Conservation (phyloP, 805 yeast species). For the Schizosaccharomyces japonicus region DNA sequence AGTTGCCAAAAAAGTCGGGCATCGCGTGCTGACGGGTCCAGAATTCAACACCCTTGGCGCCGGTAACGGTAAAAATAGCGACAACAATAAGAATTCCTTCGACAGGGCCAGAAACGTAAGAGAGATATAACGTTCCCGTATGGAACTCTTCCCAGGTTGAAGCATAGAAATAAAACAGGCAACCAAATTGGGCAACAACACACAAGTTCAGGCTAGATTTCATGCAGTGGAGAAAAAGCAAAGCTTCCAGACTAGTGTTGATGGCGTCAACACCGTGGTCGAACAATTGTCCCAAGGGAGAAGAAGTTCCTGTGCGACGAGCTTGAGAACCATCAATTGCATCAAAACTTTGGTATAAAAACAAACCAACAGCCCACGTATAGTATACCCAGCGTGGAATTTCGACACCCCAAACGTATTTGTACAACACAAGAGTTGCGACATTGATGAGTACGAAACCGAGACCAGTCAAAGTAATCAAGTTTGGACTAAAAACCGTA, state of each 20-base stretch:
- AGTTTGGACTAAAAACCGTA: slow-evolving; percentile 32
- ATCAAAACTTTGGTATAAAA: slow-evolving; percentile 87
- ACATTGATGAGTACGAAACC: slow-evolving; percentile 41
- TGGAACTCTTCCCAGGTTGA: slow-evolving; percentile 13
- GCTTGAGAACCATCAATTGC: slow-evolving; percentile 96
- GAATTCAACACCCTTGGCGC: not conserved
- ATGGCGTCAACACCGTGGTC: slow-evolving; percentile 66
- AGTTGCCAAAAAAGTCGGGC: not conserved
- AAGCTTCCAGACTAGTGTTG: slow-evolving; percentile 57
- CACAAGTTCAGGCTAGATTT: slow-evolving; percentile 40
- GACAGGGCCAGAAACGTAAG: slow-evolving; percentile 80
- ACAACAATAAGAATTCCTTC: slow-evolving; percentile 63
- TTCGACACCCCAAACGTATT: slow-evolving; percentile 37
- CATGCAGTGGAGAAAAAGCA: slow-evolving; percentile 52
- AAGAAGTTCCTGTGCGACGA: slow-evolving; percentile 66
- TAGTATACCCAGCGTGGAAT: slow-evolving; percentile 57
- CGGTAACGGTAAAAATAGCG: slow-evolving; percentile 16
- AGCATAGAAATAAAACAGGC: slow-evolving; percentile 38
- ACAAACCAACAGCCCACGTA: slow-evolving; percentile 56
- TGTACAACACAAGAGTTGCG: slow-evolving; percentile 37
- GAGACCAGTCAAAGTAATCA: slow-evolving; percentile 64
- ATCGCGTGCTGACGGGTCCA: not conserved
- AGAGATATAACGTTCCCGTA: slow-evolving; percentile 35
- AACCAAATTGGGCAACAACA: slow-evolving; percentile 40
- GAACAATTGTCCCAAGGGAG: slow-evolving; percentile 85